Conservation (phyloP, 2,329 filamentous ascomycete species). For the Fusarium beomiforme region DNA sequence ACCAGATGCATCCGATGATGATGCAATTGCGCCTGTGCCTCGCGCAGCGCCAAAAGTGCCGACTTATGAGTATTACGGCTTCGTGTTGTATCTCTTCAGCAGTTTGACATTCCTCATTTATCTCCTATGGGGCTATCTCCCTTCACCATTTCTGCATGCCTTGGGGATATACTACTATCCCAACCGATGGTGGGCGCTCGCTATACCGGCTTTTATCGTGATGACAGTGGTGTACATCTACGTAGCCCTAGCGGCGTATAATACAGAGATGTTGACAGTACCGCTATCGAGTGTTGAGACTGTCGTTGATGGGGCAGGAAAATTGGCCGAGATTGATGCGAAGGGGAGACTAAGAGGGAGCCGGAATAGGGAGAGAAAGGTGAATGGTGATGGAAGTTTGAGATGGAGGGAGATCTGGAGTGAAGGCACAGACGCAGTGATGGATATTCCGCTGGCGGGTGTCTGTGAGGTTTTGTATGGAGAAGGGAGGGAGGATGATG, state of each 20-base stretch:
- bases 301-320: slow-evolving; percentile 88
- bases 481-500: slow-evolving; percentile 53
- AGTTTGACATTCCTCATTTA: slow-evolving; percentile 81
- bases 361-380: slow-evolving; percentile 50
- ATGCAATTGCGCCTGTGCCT: slow-evolving; percentile 84
- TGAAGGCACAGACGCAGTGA: slow-evolving; percentile 92
- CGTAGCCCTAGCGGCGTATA: slow-evolving; percentile 89
- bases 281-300: slow-evolving; percentile 84
- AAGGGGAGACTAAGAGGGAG: slow-evolving; percentile 64
- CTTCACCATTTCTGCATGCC: slow-evolving; percentile 89
- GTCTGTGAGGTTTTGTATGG: slow-evolving; percentile 96
- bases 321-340: slow-evolving; percentile 83
- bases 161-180: slow-evolving; percentile 97
- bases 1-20: slow-evolving; percentile 89
- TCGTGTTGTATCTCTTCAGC: slow-evolving; percentile 93
- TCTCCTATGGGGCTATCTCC: slow-evolving; percentile 87
- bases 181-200: slow-evolving; percentile 96
- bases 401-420: slow-evolving; percentile 90
- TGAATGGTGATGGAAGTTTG: slow-evolving; percentile 51
- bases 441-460: slow-evolving; percentile 95
- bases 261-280: slow-evolving; percentile 87
- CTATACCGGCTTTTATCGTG: slow-evolving; percentile 89
- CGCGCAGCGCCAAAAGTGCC: slow-evolving; percentile 91
- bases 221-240: slow-evolving; percentile 93
- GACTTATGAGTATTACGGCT: slow-evolving; percentile 99